Conservation (phyloP, 768 basidiomycete genomes). For the Megacollybia marginata region DNA sequence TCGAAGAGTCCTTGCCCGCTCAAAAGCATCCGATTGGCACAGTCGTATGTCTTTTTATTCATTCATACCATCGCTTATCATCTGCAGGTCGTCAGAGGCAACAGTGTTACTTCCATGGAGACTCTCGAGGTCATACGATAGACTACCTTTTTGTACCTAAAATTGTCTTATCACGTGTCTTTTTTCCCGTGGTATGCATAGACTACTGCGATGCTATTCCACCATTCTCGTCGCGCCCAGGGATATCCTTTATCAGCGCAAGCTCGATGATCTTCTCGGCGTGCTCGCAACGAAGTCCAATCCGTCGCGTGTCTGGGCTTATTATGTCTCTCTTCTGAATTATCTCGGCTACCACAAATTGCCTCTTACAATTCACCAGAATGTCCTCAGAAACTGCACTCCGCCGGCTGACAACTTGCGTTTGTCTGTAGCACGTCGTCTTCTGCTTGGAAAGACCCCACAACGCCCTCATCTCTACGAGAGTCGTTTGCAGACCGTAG, state of each 20-base stretch:
- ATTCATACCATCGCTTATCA: neutral
- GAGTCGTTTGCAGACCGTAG: slow-evolving; percentile 55
- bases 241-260: neutral
- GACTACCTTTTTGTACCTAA: neutral
- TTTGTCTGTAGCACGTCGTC: slow-evolving; percentile 29
- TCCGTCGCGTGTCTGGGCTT: slow-evolving; percentile 54
- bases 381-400: slow-evolving; percentile 62
- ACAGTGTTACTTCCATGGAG: slow-evolving; percentile 96
- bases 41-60: slow-evolving; percentile 52
- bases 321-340: slow-evolving; percentile 52
- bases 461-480: slow-evolving; percentile 50
- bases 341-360: slow-evolving; percentile 39
- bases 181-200: neutral
- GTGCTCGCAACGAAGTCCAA: slow-evolving; percentile 24
- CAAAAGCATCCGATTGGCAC: slow-evolving; percentile 90
- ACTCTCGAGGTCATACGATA: slow-evolving; percentile 57
- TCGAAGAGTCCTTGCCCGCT: slow-evolving; percentile 85
- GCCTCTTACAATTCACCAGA: slow-evolving; percentile 61
- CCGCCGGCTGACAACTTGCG: slow-evolving; percentile 40
- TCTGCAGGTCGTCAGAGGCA: slow-evolving; percentile 87
- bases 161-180: too few species aligned
- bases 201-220: neutral
- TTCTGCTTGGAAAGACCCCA: slow-evolving; percentile 29
- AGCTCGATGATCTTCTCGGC: slow-evolving; percentile 13
- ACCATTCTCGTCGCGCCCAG: neutral